phyloP scores from a whole-genome alignment of 768 basidiomycete species.

The Kwoniella sp. region DNA sequence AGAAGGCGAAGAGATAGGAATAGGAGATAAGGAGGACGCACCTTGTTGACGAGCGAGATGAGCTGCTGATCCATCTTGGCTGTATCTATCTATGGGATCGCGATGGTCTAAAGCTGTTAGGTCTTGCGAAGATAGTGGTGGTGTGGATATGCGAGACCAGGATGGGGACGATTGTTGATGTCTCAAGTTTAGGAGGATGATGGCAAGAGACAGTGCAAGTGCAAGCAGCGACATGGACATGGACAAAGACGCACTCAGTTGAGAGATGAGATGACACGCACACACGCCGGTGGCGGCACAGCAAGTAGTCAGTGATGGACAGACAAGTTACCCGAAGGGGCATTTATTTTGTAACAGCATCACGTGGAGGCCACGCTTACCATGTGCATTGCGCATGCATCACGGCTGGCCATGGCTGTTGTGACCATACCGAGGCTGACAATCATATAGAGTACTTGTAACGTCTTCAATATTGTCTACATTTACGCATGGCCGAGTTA shows the following conservation, averaged over 20 bases:
- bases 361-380: neutral
- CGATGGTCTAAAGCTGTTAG: neutral
- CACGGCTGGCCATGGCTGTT: too few species aligned
- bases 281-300: constrained; percentile 1
- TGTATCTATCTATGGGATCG: neutral
- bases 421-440: too few species aligned
- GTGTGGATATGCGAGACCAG: neutral
- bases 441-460: too few species aligned
- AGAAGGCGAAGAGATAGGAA: neutral
- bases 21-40: constrained; percentile 28
- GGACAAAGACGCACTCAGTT: neutral
- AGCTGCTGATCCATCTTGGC: constrained; percentile 56
- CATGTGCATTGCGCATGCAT: too few species aligned
- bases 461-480: too few species aligned
- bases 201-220: neutral
- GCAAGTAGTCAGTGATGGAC: neutral
- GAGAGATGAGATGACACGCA: constrained; percentile 3
- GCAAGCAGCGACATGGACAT: neutral
- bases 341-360: neutral
- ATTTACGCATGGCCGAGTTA: too few species aligned
- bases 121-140: too few species aligned
- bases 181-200: neutral
- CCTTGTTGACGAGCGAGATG: constrained; percentile 58
- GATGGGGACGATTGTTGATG: neutral
- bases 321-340: neutral